phyloP scores from a whole-genome alignment of 257 asterid species.

The Solanum etuberosum region DNA sequence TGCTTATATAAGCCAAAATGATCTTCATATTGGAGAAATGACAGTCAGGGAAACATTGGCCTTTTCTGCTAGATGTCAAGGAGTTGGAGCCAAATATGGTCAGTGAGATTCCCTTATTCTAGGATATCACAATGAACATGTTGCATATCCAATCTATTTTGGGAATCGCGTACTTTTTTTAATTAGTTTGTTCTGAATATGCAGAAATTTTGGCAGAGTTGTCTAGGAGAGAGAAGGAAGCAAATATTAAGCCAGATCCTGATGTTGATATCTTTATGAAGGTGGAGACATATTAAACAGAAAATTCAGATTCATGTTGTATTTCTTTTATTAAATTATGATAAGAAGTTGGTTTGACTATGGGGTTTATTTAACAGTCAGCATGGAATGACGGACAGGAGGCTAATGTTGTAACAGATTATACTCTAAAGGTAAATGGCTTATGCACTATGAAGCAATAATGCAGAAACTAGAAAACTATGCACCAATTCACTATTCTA shows the following conservation, averaged over 20 bases:
- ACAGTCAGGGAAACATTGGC: slow-evolving; percentile 89
- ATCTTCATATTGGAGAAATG: slow-evolving; percentile 77
- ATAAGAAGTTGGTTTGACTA: background rate
- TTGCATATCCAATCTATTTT: background rate
- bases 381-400: slow-evolving; percentile 74
- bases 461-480: background rate
- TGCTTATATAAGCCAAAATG: slow-evolving; percentile 83
- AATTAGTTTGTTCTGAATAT: background rate
- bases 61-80: slow-evolving; percentile 94
- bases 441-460: background rate
- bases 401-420: slow-evolving; percentile 67
- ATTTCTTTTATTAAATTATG: background rate
- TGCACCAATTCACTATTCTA: background rate
- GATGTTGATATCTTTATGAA: slow-evolving; percentile 84
- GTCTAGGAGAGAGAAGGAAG: slow-evolving; percentile 82
- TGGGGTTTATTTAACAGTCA: slow-evolving; percentile 37
- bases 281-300: slow-evolving; percentile 22
- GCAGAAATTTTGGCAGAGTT: slow-evolving; percentile 68
- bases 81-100: slow-evolving; percentile 83
- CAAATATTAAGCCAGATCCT: slow-evolving; percentile 76
- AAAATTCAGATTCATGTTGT: background rate
- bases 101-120: background rate
- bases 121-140: background rate
- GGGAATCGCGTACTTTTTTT: background rate
- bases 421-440: slow-evolving; percentile 59